phyloP scores from a whole-genome alignment of 2,329 filamentous ascomycete genomes.

The Colletotrichum truncatum region DNA sequence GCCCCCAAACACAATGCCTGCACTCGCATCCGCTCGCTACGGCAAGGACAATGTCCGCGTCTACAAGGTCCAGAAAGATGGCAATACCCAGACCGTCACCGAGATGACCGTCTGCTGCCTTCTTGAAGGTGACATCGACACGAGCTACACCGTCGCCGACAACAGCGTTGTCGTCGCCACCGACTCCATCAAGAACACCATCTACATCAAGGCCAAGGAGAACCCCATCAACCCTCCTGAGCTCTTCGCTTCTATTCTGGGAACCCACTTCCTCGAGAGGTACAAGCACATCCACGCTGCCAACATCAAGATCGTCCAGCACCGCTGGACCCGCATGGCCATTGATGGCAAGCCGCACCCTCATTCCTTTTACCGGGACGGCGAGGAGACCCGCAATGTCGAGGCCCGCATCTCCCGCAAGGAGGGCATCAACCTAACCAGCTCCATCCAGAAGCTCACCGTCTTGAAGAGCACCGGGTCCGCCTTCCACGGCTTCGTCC shows the following conservation, averaged over 20 bases:
- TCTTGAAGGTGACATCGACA: constrained; percentile 91
- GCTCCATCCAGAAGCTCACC: constrained; percentile 81
- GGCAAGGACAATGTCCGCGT: constrained; percentile 99
- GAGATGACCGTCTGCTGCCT: constrained; percentile 96
- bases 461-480: constrained; percentile 98
- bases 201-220: constrained; percentile 94
- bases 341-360: constrained; percentile 91
- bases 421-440: constrained; percentile 78
- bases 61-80: constrained; percentile 90
- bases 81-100: constrained; percentile 83
- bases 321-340: constrained; percentile 91
- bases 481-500: constrained; percentile 92
- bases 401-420: constrained; percentile 75
- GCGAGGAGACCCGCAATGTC: constrained; percentile 86
- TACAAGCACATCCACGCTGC: constrained; percentile 90
- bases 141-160: constrained; percentile 90
- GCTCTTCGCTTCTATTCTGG: constrained; percentile 86
- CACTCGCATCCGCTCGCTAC: constrained; percentile 74
- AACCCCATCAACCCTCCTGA: constrained; percentile 92
- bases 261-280: constrained; percentile 85
- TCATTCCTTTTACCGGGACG: constrained; percentile 93
- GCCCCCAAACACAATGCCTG: constrained; percentile 50
- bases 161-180: constrained; percentile 96
- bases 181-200: constrained; percentile 97
- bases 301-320: constrained; percentile 82